Percentiles rank a stretch among this genome's conserved stretches.
Conservation (phyloP, 805 yeast species). For the Suhomyces sp. region DNA sequence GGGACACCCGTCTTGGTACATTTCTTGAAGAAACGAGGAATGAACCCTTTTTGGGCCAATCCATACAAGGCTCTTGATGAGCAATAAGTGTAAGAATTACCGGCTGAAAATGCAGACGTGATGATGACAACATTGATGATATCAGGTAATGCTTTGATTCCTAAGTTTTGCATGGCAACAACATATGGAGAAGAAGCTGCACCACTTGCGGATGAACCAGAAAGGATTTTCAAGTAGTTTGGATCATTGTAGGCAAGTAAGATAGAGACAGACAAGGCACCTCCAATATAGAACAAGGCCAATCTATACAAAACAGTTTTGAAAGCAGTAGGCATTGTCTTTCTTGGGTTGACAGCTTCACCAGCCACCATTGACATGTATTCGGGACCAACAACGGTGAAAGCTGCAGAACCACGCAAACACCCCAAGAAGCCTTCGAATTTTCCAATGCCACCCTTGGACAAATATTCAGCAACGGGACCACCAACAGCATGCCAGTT, state of each 20-base stretch:
- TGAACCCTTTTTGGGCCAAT: conserved; percentile 45
- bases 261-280: conserved; percentile 76
- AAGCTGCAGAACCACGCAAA: conserved; percentile 60
- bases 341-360: conserved; percentile 70
- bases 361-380: conserved; percentile 83
- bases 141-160: conserved; percentile 42
- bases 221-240: conserved; percentile 49
- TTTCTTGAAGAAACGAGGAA: conserved; percentile 42
- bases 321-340: conserved; percentile 73
- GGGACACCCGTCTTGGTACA: conserved; percentile 49
- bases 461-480: conserved; percentile 39
- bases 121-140: conserved; percentile 44
- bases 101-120: conserved; percentile 48
- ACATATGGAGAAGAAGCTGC: conserved; percentile 55
- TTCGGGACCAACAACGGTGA: conserved; percentile 85
- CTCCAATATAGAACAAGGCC: conserved; percentile 64
- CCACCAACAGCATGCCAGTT: conserved; percentile 45
- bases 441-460: conserved; percentile 57
- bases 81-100: conserved; percentile 47
- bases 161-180: conserved; percentile 49
- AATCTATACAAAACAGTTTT: conserved; percentile 70
- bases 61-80: conserved; percentile 48
- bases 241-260: conserved; percentile 71
- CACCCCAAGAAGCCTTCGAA: conserved; percentile 73
- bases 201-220: conserved; percentile 48